Conservation (phyloP, 805 yeast species). For the Nakazawaea sp. region DNA sequence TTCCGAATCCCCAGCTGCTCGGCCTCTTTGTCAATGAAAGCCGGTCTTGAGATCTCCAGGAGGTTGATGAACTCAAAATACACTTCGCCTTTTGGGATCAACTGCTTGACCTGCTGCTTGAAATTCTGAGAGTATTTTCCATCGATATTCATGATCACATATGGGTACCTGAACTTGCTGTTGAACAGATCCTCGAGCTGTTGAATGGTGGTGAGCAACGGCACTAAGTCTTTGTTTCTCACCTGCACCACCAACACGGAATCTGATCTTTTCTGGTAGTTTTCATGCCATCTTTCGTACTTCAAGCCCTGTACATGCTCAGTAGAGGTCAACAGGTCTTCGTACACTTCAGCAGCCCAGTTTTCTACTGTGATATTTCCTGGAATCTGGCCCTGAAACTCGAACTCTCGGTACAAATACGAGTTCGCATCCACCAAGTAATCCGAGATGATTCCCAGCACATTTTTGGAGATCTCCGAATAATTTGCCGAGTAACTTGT, state of each 20-base stretch:
- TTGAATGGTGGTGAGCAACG: conserved; percentile 44
- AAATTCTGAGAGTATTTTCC: conserved; percentile 54
- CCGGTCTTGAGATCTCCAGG: conserved; percentile 58
- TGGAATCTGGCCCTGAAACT: conserved; percentile 23
- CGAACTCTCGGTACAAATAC: conserved; percentile 16
- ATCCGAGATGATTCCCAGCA: not conserved
- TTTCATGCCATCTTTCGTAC: not conserved
- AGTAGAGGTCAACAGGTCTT: conserved; percentile 18
- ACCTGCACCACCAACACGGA: conserved; percentile 74
- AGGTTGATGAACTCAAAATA: conserved; percentile 41
- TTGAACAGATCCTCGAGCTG: conserved; percentile 64
- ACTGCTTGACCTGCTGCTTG: conserved; percentile 32
- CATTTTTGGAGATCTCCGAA: not conserved
- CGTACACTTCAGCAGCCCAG: conserved; percentile 22
- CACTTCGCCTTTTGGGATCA: conserved; percentile 34
- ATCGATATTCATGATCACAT: conserved; percentile 70
- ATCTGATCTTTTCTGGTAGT: conserved; percentile 37
- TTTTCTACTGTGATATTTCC: conserved; percentile 21
- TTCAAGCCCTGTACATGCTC: not conserved
- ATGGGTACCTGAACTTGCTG: conserved; percentile 67
- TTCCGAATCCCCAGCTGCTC: conserved; percentile 16
- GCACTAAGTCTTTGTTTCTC: conserved; percentile 53
- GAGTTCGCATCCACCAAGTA: conserved; percentile 1
- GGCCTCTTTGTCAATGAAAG: conserved; percentile 36
- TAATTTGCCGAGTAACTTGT: not conserved